These are phyloP conservation scores for Fusarium sp. DNA, from an alignment of 2,329 filamentous ascomycete genomes.

Conservation along the genomic window DNA sequence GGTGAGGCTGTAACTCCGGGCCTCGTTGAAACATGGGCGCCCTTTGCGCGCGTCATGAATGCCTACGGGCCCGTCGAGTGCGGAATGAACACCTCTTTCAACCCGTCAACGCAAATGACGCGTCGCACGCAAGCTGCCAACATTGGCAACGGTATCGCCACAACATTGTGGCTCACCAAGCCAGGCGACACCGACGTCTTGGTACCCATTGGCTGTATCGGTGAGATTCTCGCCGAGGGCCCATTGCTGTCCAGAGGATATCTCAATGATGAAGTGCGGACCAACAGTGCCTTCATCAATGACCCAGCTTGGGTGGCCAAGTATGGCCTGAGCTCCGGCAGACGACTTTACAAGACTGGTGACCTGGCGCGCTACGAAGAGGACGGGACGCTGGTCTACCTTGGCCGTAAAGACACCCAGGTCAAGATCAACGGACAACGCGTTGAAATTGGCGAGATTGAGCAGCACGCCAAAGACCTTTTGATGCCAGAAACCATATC, in stretches of 20 bases:
- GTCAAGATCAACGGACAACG: slow-evolving; percentile 68
- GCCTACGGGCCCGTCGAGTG: slow-evolving; percentile 10
- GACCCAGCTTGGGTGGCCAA: slow-evolving; percentile 6
- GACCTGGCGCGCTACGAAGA: slow-evolving; percentile 9
- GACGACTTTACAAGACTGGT: slow-evolving; percentile 12
- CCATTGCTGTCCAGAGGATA: slow-evolving; percentile 11
- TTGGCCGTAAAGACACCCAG: slow-evolving; percentile 48
- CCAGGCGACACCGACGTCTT: slow-evolving; percentile 9
- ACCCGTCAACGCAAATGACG: slow-evolving; percentile 3
- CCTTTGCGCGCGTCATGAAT: slow-evolving; percentile 11
- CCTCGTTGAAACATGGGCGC: slow-evolving; percentile 13
- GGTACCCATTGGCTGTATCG: slow-evolving; percentile 8
- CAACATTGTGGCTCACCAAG: slow-evolving; percentile 8
- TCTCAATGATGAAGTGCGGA: slow-evolving; percentile 11
- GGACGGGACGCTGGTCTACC: slow-evolving; percentile 42
- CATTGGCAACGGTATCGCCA: slow-evolving; percentile 13
- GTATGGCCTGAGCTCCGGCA: slow-evolving; percentile 11
- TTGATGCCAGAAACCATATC: slow-evolving; percentile 2
- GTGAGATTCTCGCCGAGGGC: slow-evolving; percentile 10
- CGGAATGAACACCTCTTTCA: slow-evolving; percentile 14
- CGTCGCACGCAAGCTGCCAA: slow-evolving; percentile 7
- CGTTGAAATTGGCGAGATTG: slow-evolving; percentile 56
- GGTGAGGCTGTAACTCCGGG: slow-evolving; percentile 10
- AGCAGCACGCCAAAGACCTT: slow-evolving; percentile 1
- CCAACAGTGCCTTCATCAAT: slow-evolving; percentile 11